Conservation (phyloP, 2,329 filamentous ascomycete genomes). For the Pleoardoris graminearum region DNA sequence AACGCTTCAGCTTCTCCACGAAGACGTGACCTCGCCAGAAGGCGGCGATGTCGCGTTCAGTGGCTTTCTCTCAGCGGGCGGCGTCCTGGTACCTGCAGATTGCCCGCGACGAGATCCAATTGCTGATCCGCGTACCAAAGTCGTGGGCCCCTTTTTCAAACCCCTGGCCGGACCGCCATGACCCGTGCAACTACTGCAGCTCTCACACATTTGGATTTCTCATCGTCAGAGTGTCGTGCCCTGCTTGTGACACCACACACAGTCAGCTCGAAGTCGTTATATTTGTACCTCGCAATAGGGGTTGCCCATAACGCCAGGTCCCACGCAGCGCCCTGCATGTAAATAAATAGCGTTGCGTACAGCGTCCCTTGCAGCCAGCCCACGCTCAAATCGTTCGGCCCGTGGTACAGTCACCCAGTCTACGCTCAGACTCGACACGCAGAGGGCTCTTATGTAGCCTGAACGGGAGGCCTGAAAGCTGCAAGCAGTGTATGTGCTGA, state of each 20-base stretch:
- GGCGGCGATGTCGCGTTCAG: background rate
- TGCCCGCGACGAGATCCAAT: conserved; percentile 6
- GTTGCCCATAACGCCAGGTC: background rate
- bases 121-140: conserved; percentile 7
- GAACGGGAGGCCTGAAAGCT: background rate
- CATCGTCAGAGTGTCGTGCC: background rate
- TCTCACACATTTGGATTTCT: background rate
- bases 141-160: conserved; percentile 4
- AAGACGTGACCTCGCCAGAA: background rate
- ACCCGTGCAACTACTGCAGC: background rate
- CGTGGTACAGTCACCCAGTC: no score
- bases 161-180: background rate
- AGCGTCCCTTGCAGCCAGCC: background rate
- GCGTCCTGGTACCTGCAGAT: conserved; percentile 6
- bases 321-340: conserved; percentile 5
- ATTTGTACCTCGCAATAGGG: background rate
- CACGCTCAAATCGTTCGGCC: no score
- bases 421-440: no score
- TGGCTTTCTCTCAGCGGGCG: conserved; percentile 2
- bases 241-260: conserved; percentile 1
- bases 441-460: no score
- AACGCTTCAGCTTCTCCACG: background rate
- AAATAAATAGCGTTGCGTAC: background rate
- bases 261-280: background rate
- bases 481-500: conserved; percentile 2